Evolutionary conservation across 768 basidiomycete species (phyloP).

Genomic region (Scleroderma citrinum): DNA sequence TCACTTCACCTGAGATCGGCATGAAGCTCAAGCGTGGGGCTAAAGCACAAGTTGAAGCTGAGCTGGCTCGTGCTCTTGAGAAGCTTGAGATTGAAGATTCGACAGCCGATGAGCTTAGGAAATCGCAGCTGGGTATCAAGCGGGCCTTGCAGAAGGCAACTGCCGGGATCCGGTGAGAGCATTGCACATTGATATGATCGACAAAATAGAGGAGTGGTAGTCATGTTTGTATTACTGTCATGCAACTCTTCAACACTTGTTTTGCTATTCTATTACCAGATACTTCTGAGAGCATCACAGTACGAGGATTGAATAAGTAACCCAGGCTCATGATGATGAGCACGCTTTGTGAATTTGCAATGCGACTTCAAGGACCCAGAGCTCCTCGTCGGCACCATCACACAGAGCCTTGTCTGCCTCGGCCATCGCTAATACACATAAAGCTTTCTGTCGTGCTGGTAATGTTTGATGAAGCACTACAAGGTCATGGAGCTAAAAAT

Average conservation of each 20-base stretch:
- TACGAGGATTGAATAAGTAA: neutral
- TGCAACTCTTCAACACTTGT: neutral
- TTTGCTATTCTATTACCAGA: too few species aligned
- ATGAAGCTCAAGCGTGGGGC: constrained; percentile 99
- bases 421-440: constrained; percentile 77
- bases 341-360: constrained; percentile 67
- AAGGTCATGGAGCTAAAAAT: constrained; percentile 77
- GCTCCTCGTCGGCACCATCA: constrained; percentile 95
- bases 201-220: neutral
- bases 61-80: constrained; percentile 97
- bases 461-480: constrained; percentile 80
- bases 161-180: constrained; percentile 67
- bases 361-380: constrained; percentile 91
- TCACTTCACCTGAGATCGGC: constrained; percentile 93
- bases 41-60: constrained; percentile 90
- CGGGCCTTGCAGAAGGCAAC: constrained; percentile 97
- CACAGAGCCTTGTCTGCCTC: constrained; percentile 95
- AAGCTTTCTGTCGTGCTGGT: constrained; percentile 72
- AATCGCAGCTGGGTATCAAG: constrained; percentile 92
- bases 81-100: constrained; percentile 98
- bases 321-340: constrained; percentile 1
- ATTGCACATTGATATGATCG: neutral
- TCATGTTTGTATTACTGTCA: neutral
- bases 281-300: too few species aligned
- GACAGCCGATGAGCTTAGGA: constrained; percentile 89